A percentile compares a stretch with the other conserved stretches of the same genome.
These are phyloP conservation scores for Erythrophleum fordii DNA, from an alignment of 306 rosid genomes.

Conservation along the genomic window DNA sequence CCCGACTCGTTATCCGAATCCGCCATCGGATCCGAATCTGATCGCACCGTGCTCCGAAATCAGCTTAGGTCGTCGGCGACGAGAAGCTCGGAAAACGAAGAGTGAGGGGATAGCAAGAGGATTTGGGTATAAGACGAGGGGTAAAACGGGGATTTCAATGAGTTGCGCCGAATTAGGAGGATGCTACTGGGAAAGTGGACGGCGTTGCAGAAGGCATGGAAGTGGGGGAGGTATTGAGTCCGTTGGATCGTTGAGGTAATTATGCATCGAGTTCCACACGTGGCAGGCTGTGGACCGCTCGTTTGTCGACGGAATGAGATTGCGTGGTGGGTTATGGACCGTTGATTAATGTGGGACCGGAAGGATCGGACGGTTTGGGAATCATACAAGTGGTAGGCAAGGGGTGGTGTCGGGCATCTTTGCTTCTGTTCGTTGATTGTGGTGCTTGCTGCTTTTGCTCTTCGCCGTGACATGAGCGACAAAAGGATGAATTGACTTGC, in stretches of 20 bases:
- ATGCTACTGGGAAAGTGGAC: not conserved
- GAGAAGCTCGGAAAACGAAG: not conserved
- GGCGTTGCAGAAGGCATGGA: constrained; percentile 7
- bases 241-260: constrained; percentile 60
- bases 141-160: not conserved
- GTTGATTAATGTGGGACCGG: constrained; percentile 31
- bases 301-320: constrained; percentile 36
- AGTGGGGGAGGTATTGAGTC: constrained; percentile 40
- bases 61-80: not conserved
- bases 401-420: not conserved
- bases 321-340: constrained; percentile 2
- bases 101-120: not conserved
- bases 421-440: not conserved
- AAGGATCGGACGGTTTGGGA: not conserved
- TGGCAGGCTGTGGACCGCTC: constrained; percentile 36
- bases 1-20: constrained; percentile 83
- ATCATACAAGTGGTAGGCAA: constrained; percentile 1
- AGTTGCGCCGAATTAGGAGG: not conserved
- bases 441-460: not conserved
- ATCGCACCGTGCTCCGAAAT: not conserved
- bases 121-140: not conserved
- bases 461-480: not conserved
- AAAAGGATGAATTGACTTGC: not conserved
- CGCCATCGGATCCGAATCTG: constrained; percentile 48
- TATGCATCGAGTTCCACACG: constrained; percentile 49